Evolutionary conservation across 2,329 filamentous ascomycete species (phyloP).

Genomic region (Periglandula ipomoeae): DNA sequence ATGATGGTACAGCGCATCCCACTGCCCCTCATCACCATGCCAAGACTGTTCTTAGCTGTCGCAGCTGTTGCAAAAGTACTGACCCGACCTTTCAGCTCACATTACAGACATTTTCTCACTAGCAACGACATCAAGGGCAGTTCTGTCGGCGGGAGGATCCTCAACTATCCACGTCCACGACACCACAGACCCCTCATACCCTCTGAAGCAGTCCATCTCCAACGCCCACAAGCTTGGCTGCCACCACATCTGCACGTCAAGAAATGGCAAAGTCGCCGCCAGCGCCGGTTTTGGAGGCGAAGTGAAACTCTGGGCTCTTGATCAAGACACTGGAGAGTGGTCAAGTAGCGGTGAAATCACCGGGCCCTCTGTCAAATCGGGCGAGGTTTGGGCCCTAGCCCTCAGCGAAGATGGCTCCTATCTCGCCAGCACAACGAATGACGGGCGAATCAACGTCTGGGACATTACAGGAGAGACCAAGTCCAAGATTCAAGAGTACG

Average conservation of each 20-base stretch:
- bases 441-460: slow-evolving; percentile 87
- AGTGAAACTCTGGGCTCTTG: slow-evolving; percentile 69
- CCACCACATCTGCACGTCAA: slow-evolving; percentile 72
- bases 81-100: slow-evolving; percentile 50
- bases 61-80: neutral
- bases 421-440: slow-evolving; percentile 78
- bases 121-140: slow-evolving; percentile 60
- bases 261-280: slow-evolving; percentile 62
- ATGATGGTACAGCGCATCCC: slow-evolving; percentile 53
- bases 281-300: slow-evolving; percentile 87
- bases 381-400: slow-evolving; percentile 79
- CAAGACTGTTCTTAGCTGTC: neutral
- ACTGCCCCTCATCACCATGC: slow-evolving; percentile 16
- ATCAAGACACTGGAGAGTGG: slow-evolving; percentile 49
- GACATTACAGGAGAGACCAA: slow-evolving; percentile 49
- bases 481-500: slow-evolving; percentile 69
- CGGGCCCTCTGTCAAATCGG: slow-evolving; percentile 42
- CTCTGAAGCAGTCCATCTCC: slow-evolving; percentile 69
- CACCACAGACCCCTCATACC: slow-evolving; percentile 61
- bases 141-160: slow-evolving; percentile 79
- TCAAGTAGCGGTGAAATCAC: slow-evolving; percentile 30
- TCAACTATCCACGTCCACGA: slow-evolving; percentile 75
- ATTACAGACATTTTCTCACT: slow-evolving; percentile 76
- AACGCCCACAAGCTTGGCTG: slow-evolving; percentile 81
- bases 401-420: slow-evolving; percentile 77